Evolutionary conservation across 2,329 filamentous ascomycete species (phyloP).

Genomic region (Aspergillus melleus): DNA sequence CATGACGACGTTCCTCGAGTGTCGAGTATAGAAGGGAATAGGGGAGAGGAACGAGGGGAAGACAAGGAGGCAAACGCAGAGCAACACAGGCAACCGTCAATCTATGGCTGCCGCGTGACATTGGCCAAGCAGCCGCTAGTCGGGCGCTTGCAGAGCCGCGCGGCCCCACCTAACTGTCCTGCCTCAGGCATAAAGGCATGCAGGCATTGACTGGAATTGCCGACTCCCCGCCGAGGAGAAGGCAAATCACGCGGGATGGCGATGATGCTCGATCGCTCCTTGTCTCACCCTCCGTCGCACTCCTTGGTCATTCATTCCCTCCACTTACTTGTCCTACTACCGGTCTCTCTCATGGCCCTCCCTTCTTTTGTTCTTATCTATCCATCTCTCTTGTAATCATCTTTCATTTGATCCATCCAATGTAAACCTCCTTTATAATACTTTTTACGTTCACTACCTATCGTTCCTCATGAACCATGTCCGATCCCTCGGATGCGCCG

Average conservation of each 20-base stretch:
- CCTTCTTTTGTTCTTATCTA: constrained; percentile 2
- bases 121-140: constrained; percentile 16
- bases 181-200: constrained; percentile 1
- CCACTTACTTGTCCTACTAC: background rate
- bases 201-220: background rate
- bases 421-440: constrained; percentile 14
- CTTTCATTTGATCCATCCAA: constrained; percentile 15
- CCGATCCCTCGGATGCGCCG: constrained; percentile 30
- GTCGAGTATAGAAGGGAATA: background rate
- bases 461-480: constrained; percentile 29
- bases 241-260: background rate
- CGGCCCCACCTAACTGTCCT: background rate
- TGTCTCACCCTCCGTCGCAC: constrained; percentile 8
- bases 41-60: background rate
- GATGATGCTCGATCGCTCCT: constrained; percentile 12
- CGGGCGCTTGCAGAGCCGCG: constrained; percentile 1
- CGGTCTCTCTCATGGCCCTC: constrained; percentile 4
- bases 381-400: constrained; percentile 5
- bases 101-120: constrained; percentile 1
- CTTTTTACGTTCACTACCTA: background rate
- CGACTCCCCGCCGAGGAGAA: background rate
- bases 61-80: background rate
- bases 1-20: constrained; percentile 34
- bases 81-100: constrained; percentile 16
- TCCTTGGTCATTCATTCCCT: constrained; percentile 1